A percentile compares a stretch with the other conserved stretches of the same genome.
Conservation (phyloP, 495 filamentous ascomycete genomes). For the Lasiosphaeria hispida region DNA sequence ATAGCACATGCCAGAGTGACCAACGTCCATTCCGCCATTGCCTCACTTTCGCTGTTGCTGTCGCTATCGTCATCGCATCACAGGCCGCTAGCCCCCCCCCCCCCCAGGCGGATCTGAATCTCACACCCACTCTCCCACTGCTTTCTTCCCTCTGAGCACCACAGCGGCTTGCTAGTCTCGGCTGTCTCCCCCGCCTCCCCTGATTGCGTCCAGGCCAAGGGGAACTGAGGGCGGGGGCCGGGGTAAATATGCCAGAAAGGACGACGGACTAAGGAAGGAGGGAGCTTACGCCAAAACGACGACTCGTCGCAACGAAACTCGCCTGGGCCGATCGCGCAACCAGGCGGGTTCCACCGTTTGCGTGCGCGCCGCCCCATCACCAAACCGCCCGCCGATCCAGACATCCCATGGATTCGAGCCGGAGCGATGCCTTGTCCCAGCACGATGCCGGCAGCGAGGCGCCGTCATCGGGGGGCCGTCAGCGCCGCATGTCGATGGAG, state of each 20-base stretch:
- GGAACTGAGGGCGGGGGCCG: conserved; percentile 2
- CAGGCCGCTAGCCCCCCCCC: no score
- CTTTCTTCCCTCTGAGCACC: no score
- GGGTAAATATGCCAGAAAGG: conserved; percentile 10
- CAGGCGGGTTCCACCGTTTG: conserved; percentile 7
- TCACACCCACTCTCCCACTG: no score
- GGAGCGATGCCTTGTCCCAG: conserved; percentile 36
- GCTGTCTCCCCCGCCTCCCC: no score
- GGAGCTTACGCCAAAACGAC: conserved; percentile 7
- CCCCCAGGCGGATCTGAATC: no score
- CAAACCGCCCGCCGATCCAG: not conserved
- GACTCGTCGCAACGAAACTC: conserved; percentile 4
- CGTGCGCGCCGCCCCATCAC: conserved; percentile 5
- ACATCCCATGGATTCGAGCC: conserved; percentile 25
- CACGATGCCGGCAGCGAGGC: conserved; percentile 24
- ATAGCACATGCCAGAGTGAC: no score
- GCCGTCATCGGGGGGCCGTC: conserved; percentile 23
- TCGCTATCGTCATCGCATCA: no score
- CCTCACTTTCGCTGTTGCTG: no score
- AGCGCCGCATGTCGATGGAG: conserved; percentile 40
- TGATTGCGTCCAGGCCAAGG: no score
- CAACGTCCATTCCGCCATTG: no score
- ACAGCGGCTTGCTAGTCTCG: no score
- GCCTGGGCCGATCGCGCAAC: conserved; percentile 7
- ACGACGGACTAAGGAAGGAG: conserved; percentile 10